Evolutionary conservation across 805 yeast species (phyloP).

Genomic region (Ogataea paradorogensis): DNA sequence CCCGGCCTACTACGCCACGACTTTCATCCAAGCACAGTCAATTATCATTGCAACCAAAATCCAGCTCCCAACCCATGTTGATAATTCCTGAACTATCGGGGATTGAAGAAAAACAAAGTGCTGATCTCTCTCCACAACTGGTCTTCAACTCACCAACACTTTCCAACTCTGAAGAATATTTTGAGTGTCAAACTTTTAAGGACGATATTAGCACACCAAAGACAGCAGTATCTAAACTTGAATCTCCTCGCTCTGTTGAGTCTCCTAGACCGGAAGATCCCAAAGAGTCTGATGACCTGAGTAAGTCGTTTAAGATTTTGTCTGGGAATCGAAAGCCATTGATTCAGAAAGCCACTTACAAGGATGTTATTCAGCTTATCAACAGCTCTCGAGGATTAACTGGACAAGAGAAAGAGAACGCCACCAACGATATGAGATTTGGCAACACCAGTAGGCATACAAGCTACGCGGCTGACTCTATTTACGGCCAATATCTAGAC

Average conservation of each 20-base stretch:
- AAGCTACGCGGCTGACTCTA: not conserved
- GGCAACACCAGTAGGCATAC: not conserved
- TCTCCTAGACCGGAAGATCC: too few relatives aligned
- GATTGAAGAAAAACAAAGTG: not conserved
- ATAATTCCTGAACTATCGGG: slow-evolving; percentile 8
- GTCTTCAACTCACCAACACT: slow-evolving; percentile 2
- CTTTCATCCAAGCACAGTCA: not conserved
- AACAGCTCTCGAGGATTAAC: not conserved
- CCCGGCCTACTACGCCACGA: slow-evolving; percentile 8
- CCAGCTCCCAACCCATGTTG: slow-evolving; percentile 5
- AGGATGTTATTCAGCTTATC: slow-evolving; percentile 1
- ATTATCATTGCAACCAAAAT: not conserved
- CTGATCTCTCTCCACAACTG: slow-evolving; percentile 5
- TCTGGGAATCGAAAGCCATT: slow-evolving; percentile 2
- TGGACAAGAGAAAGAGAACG: slow-evolving; percentile 8
- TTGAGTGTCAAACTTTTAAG: not conserved
- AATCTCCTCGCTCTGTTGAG: too few relatives aligned
- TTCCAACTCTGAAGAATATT: not conserved
- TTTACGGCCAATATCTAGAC: not conserved
- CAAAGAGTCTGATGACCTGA: not conserved
- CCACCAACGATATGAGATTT: not conserved
- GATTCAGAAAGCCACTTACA: slow-evolving; percentile 1
- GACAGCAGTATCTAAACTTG: too few relatives aligned
- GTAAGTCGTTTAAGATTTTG: not conserved
- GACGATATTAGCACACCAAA: not conserved